Percentiles rank a stretch among this genome's conserved stretches.
Conservation (phyloP, 192 early-diverging fungal species). For the Podila horticola region DNA sequence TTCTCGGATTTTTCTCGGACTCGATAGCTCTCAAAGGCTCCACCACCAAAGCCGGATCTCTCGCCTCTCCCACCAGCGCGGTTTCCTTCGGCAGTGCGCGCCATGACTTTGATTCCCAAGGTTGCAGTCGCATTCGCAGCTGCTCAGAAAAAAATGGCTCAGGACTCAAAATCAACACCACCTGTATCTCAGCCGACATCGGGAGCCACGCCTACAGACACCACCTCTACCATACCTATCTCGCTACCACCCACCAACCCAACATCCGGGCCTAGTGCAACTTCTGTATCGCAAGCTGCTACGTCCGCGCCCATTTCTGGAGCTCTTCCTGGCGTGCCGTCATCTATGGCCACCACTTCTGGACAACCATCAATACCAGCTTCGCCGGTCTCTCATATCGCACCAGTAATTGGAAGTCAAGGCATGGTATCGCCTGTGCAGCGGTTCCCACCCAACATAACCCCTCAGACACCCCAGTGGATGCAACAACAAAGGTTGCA, state of each 20-base stretch:
- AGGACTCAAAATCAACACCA: not conserved
- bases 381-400: conserved; percentile 19
- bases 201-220: not conserved
- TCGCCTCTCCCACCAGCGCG: conserved; percentile 47
- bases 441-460: conserved; percentile 17
- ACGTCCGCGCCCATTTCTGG: not conserved
- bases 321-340: not conserved
- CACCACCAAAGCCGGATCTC: conserved; percentile 38
- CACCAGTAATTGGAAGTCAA: conserved; percentile 21
- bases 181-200: not conserved
- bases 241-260: not conserved
- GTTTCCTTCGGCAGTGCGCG: conserved; percentile 38
- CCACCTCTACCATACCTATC: not conserved
- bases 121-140: conserved; percentile 41
- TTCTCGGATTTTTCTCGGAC: not conserved
- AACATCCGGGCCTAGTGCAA: not conserved
- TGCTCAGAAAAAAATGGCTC: conserved; percentile 17
- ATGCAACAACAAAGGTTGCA: conserved; percentile 13
- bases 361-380: not conserved
- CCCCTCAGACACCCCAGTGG: conserved; percentile 9
- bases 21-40: conserved; percentile 28
- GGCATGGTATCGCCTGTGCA: not conserved
- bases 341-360: not conserved
- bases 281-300: not conserved
- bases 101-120: conserved; percentile 37